A percentile compares a stretch with the other conserved stretches of the same genome.
Conservation (phyloP, 306 rosid genomes). For the Medicago truncatula region MtrunA17r5.0-ANR NC_053049.1:26008501-26009000, state of each 20-base stretch:
- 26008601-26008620: constrained; percentile 65
- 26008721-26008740: constrained; percentile 96
- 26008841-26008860: constrained; percentile 91
- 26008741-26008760: constrained; percentile 90
- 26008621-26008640: constrained; percentile 87
- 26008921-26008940: constrained; percentile 80
- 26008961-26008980: constrained; percentile 71
- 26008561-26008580: constrained; percentile 55
- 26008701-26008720: constrained; percentile 86
- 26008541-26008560: constrained; percentile 63
- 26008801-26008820: constrained; percentile 73
- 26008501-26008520: constrained; percentile 68
- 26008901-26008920: constrained; percentile 91
- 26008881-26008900: constrained; percentile 94
- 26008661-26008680: constrained; percentile 97
- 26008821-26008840: constrained; percentile 91
- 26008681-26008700: constrained; percentile 75
- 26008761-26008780: constrained; percentile 93
- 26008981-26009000: constrained; percentile 91
- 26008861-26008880: constrained; percentile 92
- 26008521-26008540: constrained; percentile 70
- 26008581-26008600: constrained; percentile 72
- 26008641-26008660: constrained; percentile 91
- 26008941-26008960: constrained; percentile 92
- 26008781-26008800: constrained; percentile 95